Evolutionary conservation across 176 grass and related monocot species (phyloP).

Genomic region (Aegilops tauschii): DNA sequence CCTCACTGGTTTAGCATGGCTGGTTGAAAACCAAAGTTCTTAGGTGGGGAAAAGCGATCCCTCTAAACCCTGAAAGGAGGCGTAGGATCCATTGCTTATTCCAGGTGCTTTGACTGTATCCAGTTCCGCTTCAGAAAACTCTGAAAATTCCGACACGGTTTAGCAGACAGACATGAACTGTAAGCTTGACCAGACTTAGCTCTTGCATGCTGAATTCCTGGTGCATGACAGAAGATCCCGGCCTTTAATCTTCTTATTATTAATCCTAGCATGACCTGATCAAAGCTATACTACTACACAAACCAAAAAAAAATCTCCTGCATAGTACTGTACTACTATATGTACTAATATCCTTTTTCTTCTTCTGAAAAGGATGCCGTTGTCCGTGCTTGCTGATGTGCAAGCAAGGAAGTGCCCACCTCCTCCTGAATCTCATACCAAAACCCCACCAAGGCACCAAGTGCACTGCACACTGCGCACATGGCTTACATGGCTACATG

Average conservation of each 20-base stretch:
- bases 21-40: not conserved
- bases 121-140: not conserved
- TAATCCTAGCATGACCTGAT: not conserved
- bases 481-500: not conserved
- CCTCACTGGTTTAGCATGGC: not conserved
- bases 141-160: conserved; percentile 26
- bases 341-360: not conserved
- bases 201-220: not conserved
- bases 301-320: not conserved
- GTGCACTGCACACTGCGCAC: not conserved
- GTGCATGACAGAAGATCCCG: not conserved
- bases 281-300: not conserved
- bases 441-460: conserved; percentile 10
- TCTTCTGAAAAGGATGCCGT: not conserved
- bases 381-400: conserved; percentile 14
- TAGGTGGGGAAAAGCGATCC: no score
- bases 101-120: not conserved
- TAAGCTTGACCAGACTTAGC: conserved; percentile 30
- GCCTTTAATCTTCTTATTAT: not conserved
- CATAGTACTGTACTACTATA: no score
- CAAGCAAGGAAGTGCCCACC: conserved; percentile 33
- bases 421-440: not conserved
- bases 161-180: conserved; percentile 44
- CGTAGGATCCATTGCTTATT: no score
- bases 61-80: no score